Percentiles rank a stretch among this genome's conserved stretches.
Conservation (phyloP, 129 eudicot species). For the Flaveria ramosissima region DNA sequence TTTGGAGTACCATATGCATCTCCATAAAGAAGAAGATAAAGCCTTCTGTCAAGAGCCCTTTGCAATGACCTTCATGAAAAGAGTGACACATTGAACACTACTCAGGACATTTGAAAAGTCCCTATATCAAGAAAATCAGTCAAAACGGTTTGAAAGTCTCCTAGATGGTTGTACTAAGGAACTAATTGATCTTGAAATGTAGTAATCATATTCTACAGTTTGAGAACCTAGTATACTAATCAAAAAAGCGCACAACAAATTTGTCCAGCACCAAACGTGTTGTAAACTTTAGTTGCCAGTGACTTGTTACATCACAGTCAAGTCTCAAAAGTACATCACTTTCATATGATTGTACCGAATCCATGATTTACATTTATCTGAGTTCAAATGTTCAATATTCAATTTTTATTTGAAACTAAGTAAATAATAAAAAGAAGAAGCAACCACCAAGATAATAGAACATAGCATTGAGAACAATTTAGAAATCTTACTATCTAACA, state of each 20-base stretch:
- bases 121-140: no score
- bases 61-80: constrained; percentile 68
- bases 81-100: not conserved
- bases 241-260: no score
- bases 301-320: not conserved
- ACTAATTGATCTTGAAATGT: not conserved
- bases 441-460: no score
- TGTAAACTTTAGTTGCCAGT: not conserved
- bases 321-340: not conserved
- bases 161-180: not conserved
- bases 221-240: not conserved
- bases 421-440: no score
- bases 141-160: not conserved
- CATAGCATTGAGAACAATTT: no score
- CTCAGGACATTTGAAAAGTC: no score
- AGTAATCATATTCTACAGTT: not conserved
- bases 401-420: no score
- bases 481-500: no score
- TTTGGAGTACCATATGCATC: constrained; percentile 51
- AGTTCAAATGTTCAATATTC: no score
- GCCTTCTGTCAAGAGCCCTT: constrained; percentile 93
- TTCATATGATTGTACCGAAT: no score
- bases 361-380: no score
- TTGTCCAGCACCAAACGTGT: not conserved
- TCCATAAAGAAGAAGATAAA: constrained; percentile 85